A percentile compares a stretch with the other conserved stretches of the same genome.
phyloP scores from a whole-genome alignment of 2,329 filamentous ascomycete species.

The Coniella vitis region DNA sequence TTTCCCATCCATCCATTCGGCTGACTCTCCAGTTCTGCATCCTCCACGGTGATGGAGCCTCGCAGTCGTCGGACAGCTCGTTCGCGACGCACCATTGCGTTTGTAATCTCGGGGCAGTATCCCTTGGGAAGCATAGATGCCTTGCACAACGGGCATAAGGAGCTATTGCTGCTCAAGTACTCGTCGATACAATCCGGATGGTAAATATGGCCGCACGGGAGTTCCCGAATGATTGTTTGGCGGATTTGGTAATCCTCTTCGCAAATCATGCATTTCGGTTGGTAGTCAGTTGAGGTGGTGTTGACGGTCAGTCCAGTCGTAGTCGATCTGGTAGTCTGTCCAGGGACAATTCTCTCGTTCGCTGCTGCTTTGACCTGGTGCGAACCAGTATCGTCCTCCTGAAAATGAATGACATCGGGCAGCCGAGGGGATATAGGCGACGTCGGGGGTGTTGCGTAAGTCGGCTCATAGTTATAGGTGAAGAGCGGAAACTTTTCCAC shows the following conservation, averaged over 20 bases:
- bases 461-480: conserved; percentile 59
- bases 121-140: conserved; percentile 67
- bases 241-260: conserved; percentile 69
- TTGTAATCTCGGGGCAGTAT: conserved; percentile 66
- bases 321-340: conserved; percentile 17
- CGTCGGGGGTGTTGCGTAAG: conserved; percentile 28
- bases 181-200: conserved; percentile 87
- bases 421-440: conserved; percentile 30
- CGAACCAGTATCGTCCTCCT: conserved; percentile 10
- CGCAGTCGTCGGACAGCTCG: conserved; percentile 58
- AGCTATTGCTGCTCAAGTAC: conserved; percentile 72
- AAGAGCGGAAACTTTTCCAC: conserved; percentile 73
- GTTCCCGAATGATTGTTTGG: conserved; percentile 68
- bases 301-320: conserved; percentile 22
- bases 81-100: conserved; percentile 80
- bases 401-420: conserved; percentile 6
- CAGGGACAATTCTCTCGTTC: conserved; percentile 19
- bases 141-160: conserved; percentile 88
- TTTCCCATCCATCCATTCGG: conserved; percentile 18
- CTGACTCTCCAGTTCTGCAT: conserved; percentile 23
- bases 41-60: conserved; percentile 41
- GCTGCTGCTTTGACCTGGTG: conserved; percentile 10
- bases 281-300: conserved; percentile 51
- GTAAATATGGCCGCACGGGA: conserved; percentile 88
- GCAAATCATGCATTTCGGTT: conserved; percentile 86